phyloP scores from a whole-genome alignment of 495 filamentous ascomycete species.

The Cairneyella variabilis region DNA sequence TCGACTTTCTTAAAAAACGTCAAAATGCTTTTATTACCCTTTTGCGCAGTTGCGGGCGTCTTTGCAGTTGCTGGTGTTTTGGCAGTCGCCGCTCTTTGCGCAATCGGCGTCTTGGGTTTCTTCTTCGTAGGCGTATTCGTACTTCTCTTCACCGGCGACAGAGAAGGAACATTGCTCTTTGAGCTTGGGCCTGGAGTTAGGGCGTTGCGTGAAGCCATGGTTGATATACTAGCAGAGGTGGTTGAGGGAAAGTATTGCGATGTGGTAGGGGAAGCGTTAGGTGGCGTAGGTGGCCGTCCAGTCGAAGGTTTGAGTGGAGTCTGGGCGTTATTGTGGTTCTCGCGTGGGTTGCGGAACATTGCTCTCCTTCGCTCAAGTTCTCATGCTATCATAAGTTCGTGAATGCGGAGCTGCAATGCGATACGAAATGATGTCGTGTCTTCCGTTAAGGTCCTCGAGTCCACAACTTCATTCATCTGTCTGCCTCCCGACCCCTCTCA shows the following conservation, averaged over 20 bases:
- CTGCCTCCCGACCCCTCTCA: too few relatives aligned
- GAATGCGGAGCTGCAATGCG: too few relatives aligned
- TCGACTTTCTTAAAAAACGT: slow-evolving; percentile 79
- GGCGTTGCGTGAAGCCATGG: slow-evolving; percentile 25
- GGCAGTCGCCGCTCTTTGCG: too few relatives aligned
- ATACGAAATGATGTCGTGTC: too few relatives aligned
- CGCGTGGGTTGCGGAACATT: slow-evolving; percentile 43
- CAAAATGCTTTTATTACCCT: slow-evolving; percentile 70
- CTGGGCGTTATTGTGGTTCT: slow-evolving; percentile 23
- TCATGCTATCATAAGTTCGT: too few relatives aligned
- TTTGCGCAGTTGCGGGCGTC: too few relatives aligned
- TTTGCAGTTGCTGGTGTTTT: too few relatives aligned
- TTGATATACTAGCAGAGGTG: slow-evolving; percentile 5
- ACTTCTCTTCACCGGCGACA: neutral
- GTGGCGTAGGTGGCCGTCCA: slow-evolving; percentile 42
- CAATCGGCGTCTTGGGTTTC: slow-evolving; percentile 5
- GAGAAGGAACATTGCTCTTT: slow-evolving; percentile 15
- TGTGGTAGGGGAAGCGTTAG: slow-evolving; percentile 9
- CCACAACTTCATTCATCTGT: too few relatives aligned
- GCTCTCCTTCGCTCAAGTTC: too few relatives aligned
- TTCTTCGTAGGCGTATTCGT: slow-evolving; percentile 16
- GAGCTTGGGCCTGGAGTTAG: slow-evolving; percentile 25
- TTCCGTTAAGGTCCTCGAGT: too few relatives aligned
- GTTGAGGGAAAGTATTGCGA: neutral
- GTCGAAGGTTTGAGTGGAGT: slow-evolving; percentile 31